A percentile compares a stretch with the other conserved stretches of the same genome.
Conservation (phyloP, 768 basidiomycete genomes). For the Termitomyces sp. region DNA sequence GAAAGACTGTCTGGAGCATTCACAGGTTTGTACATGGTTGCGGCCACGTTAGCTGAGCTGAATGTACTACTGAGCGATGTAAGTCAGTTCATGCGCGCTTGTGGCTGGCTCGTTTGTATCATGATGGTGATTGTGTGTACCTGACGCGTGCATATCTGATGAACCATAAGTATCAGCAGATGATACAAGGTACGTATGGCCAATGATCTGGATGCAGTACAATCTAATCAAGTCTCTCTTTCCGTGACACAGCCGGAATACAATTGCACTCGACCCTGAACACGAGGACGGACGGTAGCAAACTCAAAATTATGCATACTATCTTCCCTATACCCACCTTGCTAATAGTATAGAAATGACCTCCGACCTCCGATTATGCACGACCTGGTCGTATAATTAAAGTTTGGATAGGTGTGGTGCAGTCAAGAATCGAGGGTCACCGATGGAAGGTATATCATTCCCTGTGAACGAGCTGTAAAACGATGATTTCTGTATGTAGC, state of each 20-base stretch:
- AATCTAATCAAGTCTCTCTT: background rate
- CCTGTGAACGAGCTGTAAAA: too few species aligned
- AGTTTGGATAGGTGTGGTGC: too few species aligned
- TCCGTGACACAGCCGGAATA: slow-evolving; percentile 5
- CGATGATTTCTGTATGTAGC: background rate
- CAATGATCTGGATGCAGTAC: background rate
- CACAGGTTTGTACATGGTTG: slow-evolving; percentile 2
- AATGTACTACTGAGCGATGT: slow-evolving; percentile 8
- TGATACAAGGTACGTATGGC: background rate
- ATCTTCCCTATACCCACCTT: too few species aligned
- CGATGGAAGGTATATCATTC: slow-evolving; percentile 2
- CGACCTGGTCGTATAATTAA: too few species aligned
- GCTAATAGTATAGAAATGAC: background rate
- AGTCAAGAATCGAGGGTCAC: too few species aligned
- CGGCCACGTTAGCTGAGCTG: background rate
- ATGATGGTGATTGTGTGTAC: background rate
- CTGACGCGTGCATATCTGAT: too few species aligned
- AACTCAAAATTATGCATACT: too few species aligned
- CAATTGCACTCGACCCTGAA: background rate
- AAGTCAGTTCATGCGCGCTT: slow-evolving; percentile 4
- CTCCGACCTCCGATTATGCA: slow-evolving; percentile 1
- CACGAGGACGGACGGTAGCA: too few species aligned
- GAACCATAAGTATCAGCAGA: too few species aligned
- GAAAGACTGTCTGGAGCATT: slow-evolving; percentile 8
- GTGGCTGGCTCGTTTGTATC: background rate